Conservation (phyloP, 495 filamentous ascomycete species). For the Neurospora sp. region DNA sequence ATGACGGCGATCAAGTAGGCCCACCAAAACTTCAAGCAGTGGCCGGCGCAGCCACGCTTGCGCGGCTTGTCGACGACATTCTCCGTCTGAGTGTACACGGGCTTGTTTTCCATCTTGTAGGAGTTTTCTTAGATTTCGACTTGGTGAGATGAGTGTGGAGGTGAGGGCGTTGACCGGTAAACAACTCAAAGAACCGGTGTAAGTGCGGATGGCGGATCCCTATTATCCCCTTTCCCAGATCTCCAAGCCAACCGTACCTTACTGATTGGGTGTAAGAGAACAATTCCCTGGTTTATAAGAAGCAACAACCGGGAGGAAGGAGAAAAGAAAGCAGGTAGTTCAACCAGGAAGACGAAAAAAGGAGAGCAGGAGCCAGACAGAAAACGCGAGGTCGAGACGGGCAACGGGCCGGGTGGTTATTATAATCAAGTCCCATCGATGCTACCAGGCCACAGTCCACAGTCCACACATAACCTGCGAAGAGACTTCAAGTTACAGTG, state of each 20-base stretch:
- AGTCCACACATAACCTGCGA: not conserved
- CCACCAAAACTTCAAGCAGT: conserved; percentile 60
- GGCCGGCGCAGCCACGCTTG: conserved; percentile 23
- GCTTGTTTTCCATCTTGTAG: conserved; percentile 12
- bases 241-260: not conserved
- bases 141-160: conserved; percentile 1
- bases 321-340: not conserved
- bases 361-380: not conserved
- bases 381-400: not conserved
- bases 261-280: not conserved
- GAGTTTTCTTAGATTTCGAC: not conserved
- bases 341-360: not conserved
- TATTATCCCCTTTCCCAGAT: not conserved
- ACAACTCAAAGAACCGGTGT: not conserved
- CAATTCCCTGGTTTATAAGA: not conserved
- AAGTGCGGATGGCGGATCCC: not conserved
- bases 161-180: not conserved
- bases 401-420: not conserved
- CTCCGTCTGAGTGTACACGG: conserved; percentile 14
- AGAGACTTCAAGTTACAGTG: not conserved
- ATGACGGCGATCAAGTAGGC: conserved; percentile 51
- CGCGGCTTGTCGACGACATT: conserved; percentile 13
- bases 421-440: not conserved
- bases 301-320: not conserved
- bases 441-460: not conserved